Percentiles rank a stretch among this genome's conserved stretches.
Conservation (phyloP, 495 filamentous ascomycete species). For the Lasiosphaeriaceae sp. region DNA sequence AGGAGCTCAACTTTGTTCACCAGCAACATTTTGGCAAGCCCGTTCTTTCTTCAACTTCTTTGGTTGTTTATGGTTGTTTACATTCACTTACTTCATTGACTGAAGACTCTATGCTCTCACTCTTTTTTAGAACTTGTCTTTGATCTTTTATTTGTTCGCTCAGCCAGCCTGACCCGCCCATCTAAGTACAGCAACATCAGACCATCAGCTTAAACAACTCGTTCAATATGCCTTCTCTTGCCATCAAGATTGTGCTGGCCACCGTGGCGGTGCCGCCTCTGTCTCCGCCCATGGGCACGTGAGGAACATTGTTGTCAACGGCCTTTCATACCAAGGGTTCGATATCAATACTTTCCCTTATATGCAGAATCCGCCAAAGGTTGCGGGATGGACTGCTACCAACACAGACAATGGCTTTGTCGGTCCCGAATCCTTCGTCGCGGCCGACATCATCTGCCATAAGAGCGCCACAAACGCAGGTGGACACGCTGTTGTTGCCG, state of each 20-base stretch:
- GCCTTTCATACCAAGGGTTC: conserved; percentile 40
- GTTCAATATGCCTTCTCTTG: conserved; percentile 27
- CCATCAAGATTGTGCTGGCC: conserved; percentile 27
- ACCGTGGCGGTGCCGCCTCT: conserved; percentile 48
- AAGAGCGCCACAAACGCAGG: conserved; percentile 34
- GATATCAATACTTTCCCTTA: conserved; percentile 38
- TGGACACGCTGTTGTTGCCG: conserved; percentile 38
- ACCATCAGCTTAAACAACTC: not conserved
- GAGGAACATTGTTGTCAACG: conserved; percentile 56
- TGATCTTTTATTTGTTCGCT: conserved; percentile 14
- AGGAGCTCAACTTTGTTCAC: not conserved
- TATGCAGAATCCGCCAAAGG: conserved; percentile 41
- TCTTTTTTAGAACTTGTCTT: conserved; percentile 5
- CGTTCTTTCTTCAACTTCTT: conserved; percentile 19
- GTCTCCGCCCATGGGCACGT: conserved; percentile 62
- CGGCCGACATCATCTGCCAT: conserved; percentile 52
- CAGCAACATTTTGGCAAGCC: conserved; percentile 6
- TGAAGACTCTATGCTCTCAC: conserved; percentile 22
- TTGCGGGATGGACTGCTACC: conserved; percentile 52
- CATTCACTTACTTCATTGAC: conserved; percentile 28
- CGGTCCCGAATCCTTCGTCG: conserved; percentile 37
- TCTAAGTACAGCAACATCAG: not conserved
- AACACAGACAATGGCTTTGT: conserved; percentile 60
- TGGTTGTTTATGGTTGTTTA: conserved; percentile 16
- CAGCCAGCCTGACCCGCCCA: conserved; percentile 20